These are phyloP conservation scores for Limnomonas spitsbergensis DNA, from an alignment of 139 green algal species.

Conservation along the genomic window DNA sequence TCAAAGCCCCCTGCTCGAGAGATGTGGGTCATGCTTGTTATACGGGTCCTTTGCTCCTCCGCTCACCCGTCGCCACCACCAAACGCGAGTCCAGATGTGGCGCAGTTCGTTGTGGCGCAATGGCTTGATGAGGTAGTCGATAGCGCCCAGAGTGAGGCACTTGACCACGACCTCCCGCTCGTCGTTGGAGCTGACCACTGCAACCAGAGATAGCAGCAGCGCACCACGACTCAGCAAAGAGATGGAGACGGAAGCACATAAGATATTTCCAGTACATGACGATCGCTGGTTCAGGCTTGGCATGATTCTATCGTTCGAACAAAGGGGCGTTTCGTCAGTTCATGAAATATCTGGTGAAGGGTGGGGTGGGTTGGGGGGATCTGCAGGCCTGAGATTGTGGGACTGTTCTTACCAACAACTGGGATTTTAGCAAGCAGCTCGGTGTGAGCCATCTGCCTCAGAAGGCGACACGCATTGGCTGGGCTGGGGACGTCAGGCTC, in stretches of 20 bases:
- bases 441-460: slow-evolving; percentile 41
- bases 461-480: slow-evolving; percentile 53
- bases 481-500: slow-evolving; percentile 36
- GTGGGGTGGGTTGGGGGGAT: no score
- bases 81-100: slow-evolving; percentile 83
- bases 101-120: slow-evolving; percentile 79
- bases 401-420: slow-evolving; percentile 50
- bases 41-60: neutral
- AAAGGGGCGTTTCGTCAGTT: no score
- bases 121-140: slow-evolving; percentile 85
- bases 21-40: no score
- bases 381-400: no score
- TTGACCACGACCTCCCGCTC: slow-evolving; percentile 65
- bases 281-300: neutral
- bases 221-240: neutral
- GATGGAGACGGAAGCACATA: neutral
- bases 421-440: slow-evolving; percentile 40
- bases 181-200: slow-evolving; percentile 68
- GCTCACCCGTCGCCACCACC: slow-evolving; percentile 57
- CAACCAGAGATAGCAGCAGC: neutral
- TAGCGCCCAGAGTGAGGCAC: slow-evolving; percentile 76
- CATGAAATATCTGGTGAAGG: no score
- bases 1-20: no score
- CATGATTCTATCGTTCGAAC: neutral
- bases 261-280: neutral